phyloP scores from a whole-genome alignment of 805 yeast genomes.

The Saturnispora hagleri region DNA sequence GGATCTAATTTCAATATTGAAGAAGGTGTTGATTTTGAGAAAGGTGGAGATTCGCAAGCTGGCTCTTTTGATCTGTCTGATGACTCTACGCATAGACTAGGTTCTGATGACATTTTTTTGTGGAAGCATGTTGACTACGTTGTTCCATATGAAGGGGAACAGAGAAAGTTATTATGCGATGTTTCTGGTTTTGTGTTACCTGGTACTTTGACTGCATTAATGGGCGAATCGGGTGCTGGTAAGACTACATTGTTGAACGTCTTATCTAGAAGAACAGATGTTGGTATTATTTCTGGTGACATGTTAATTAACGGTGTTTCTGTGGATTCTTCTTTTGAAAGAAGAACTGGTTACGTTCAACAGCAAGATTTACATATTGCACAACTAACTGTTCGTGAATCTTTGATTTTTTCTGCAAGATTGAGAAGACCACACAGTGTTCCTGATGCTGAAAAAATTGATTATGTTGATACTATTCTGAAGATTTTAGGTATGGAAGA shows the following conservation, averaged over 20 bases:
- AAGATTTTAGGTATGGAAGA: slow-evolving; percentile 32
- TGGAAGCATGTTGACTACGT: slow-evolving; percentile 59
- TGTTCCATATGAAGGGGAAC: slow-evolving; percentile 39
- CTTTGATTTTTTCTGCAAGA: slow-evolving; percentile 38
- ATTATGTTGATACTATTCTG: slow-evolving; percentile 34
- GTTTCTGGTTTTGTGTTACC: slow-evolving; percentile 40
- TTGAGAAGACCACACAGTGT: slow-evolving; percentile 35
- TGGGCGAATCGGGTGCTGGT: slow-evolving; percentile 62
- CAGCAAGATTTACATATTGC: slow-evolving; percentile 19
- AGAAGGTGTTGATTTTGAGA: slow-evolving; percentile 11
- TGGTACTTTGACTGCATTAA: slow-evolving; percentile 48
- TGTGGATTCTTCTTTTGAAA: slow-evolving; percentile 38
- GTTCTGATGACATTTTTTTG: slow-evolving; percentile 40
- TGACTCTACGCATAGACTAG: slow-evolving; percentile 11
- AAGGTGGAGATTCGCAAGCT: slow-evolving; percentile 25
- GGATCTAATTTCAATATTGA: neutral
- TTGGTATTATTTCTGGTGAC: slow-evolving; percentile 48
- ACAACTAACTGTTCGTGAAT: slow-evolving; percentile 43
- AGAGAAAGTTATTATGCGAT: slow-evolving; percentile 34
- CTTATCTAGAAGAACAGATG: slow-evolving; percentile 40
- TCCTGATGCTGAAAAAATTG: slow-evolving; percentile 33
- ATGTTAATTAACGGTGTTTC: slow-evolving; percentile 45
- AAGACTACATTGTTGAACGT: slow-evolving; percentile 49
- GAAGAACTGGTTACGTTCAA: slow-evolving; percentile 48
- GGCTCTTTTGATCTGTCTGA: slow-evolving; percentile 21